Evolutionary conservation across 208 protist genomes (phyloP).

Genomic region (Leishmania guyanensis): DNA sequence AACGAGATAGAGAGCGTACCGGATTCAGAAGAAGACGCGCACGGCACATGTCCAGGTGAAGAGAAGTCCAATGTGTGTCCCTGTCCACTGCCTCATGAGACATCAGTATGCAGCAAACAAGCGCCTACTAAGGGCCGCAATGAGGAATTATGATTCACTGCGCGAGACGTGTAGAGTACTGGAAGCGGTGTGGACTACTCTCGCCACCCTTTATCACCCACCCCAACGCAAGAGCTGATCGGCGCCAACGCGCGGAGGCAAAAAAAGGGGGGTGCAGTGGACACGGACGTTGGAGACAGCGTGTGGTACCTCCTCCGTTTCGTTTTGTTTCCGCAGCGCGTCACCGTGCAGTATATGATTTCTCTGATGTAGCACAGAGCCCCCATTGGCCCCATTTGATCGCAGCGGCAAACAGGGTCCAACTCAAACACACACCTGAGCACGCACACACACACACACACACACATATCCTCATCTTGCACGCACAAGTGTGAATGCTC

Average conservation of each 20-base stretch:
- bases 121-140: background rate
- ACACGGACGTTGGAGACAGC: background rate
- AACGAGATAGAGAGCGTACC: background rate
- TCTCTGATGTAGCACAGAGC: background rate
- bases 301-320: background rate
- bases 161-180: background rate
- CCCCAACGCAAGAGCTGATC: background rate
- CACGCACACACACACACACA: background rate
- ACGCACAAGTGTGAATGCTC: background rate
- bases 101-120: background rate
- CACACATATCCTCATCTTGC: background rate
- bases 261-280: background rate
- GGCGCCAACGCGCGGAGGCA: background rate
- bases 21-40: background rate
- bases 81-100: background rate
- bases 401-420: too few species aligned
- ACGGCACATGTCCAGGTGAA: background rate
- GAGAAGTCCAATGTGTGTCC: background rate
- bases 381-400: background rate
- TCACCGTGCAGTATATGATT: background rate
- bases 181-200: background rate
- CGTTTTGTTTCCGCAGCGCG: background rate
- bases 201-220: background rate
- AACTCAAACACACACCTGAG: too few species aligned
- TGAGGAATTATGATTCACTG: background rate